These are phyloP conservation scores for Aureobasidium namibiae DNA, from an alignment of 2,329 filamentous ascomycete species.

Conservation along the genomic window DNA sequence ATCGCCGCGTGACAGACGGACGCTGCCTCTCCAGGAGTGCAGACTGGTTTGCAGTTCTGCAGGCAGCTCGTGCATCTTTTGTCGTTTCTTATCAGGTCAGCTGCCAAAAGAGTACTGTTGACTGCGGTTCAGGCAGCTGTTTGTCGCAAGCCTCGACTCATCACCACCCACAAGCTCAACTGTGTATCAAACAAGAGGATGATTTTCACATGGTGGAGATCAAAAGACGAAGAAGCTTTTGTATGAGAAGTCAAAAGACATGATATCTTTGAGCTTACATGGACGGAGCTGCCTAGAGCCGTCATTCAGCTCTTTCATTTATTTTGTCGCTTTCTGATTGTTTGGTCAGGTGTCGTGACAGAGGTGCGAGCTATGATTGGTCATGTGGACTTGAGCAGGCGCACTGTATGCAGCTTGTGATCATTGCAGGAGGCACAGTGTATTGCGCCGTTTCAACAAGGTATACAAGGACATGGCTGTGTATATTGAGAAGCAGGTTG, in stretches of 20 bases:
- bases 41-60: conserved; percentile 22
- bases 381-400: background rate
- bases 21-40: conserved; percentile 23
- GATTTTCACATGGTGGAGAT: background rate
- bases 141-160: background rate
- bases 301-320: background rate
- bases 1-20: conserved; percentile 15
- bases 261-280: background rate
- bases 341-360: conserved; percentile 8
- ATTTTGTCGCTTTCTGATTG: background rate
- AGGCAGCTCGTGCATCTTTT: conserved; percentile 26
- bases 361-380: conserved; percentile 4
- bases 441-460: background rate
- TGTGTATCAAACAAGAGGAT: background rate
- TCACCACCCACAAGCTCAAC: background rate
- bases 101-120: background rate
- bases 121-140: background rate
- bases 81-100: background rate
- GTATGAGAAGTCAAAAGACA: background rate
- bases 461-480: background rate
- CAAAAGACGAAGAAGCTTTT: background rate
- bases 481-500: background rate
- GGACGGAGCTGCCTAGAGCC: background rate
- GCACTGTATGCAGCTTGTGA: background rate
- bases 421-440: background rate